A percentile compares a stretch with the other conserved stretches of the same genome.
Evolutionary conservation across 73 alveolate species (phyloP).

Genomic region (Tetrahymena elliotti): DNA sequence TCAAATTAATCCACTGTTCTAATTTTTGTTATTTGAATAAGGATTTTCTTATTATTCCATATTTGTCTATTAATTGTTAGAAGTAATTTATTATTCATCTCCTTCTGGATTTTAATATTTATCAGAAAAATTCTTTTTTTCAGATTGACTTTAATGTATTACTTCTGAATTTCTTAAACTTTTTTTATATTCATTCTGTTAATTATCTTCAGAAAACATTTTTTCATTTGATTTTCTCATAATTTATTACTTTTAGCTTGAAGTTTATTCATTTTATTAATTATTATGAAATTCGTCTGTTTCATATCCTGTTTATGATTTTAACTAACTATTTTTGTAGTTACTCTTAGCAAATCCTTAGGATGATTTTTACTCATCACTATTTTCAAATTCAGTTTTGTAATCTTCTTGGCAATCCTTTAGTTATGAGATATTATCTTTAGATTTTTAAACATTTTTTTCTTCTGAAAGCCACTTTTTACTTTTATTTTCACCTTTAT

Average conservation of each 20-base stretch:
- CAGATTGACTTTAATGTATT: background rate
- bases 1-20: too few relatives aligned
- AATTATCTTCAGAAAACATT: too few relatives aligned
- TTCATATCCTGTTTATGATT: background rate
- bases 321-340: too few relatives aligned
- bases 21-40: too few relatives aligned
- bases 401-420: background rate
- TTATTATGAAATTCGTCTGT: background rate
- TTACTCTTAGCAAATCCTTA: background rate
- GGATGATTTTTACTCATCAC: background rate
- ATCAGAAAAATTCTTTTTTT: too few relatives aligned
- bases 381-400: background rate
- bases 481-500: background rate
- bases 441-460: background rate
- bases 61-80: background rate
- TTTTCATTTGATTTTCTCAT: background rate
- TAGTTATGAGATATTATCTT: background rate
- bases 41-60: background rate
- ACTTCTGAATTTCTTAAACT: background rate
- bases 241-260: too few relatives aligned
- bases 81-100: background rate
- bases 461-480: background rate
- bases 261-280: background rate
- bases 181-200: background rate
- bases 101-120: background rate